Percentiles rank a stretch among this genome's conserved stretches.
These are phyloP conservation scores for Chenopodium quinoa DNA, from an alignment of 148 eudicot species.

Conservation along the genomic window DNA sequence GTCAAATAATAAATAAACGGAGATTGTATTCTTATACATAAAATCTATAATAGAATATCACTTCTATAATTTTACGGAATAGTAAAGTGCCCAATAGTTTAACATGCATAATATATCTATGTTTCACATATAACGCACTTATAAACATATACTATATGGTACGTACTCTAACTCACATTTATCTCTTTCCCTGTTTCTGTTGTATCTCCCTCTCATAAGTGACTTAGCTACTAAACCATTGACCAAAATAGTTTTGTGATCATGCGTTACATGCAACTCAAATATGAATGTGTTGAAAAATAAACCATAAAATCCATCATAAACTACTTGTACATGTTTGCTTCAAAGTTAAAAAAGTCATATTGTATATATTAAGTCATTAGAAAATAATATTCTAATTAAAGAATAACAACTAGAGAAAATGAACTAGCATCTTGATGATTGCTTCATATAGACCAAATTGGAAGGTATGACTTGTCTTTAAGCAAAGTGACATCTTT, in stretches of 20 bases:
- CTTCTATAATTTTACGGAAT: too few species aligned
- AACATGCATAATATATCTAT: too few species aligned
- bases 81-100: too few species aligned
- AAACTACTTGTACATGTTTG: background rate
- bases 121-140: too few species aligned
- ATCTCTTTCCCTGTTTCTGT: too few species aligned
- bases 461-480: conserved; percentile 4
- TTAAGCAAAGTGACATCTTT: conserved; percentile 18
- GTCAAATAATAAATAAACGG: too few species aligned
- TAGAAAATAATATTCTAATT: background rate
- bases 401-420: background rate
- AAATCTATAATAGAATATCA: too few species aligned
- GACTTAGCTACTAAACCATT: conserved; percentile 1
- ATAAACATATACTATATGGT: too few species aligned
- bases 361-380: background rate
- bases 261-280: conserved; percentile 4
- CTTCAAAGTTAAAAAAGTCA: conserved; percentile 1
- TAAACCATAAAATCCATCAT: background rate
- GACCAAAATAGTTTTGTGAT: background rate
- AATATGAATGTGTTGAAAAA: background rate
- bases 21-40: too few species aligned
- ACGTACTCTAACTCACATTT: too few species aligned
- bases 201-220: background rate
- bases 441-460: conserved; percentile 4
- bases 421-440: conserved; percentile 10